phyloP scores from a whole-genome alignment of 2,329 filamentous ascomycete genomes.

The Exserohilum turcica region DNA sequence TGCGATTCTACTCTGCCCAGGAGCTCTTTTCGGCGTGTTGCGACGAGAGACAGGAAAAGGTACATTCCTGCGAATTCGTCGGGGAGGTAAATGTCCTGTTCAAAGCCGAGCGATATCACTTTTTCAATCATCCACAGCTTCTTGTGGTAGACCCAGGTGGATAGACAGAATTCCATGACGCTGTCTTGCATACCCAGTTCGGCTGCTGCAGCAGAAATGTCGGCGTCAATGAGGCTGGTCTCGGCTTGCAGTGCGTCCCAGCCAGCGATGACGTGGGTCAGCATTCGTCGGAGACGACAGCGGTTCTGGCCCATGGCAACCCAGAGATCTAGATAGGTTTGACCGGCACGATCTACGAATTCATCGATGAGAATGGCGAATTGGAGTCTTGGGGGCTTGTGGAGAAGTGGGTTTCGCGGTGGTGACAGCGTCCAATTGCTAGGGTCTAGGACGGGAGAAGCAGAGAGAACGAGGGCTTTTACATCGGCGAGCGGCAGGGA shows the following conservation, averaged over 20 bases:
- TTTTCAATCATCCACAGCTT: slow-evolving; percentile 88
- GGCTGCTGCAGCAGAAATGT: slow-evolving; percentile 46
- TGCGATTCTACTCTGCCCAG: slow-evolving; percentile 27
- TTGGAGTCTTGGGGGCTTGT: slow-evolving; percentile 73
- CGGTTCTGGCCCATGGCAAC: slow-evolving; percentile 87
- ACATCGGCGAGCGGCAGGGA: slow-evolving; percentile 82
- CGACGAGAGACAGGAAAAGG: slow-evolving; percentile 58
- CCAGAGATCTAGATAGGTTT: slow-evolving; percentile 82
- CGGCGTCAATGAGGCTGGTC: slow-evolving; percentile 57
- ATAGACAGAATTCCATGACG: slow-evolving; percentile 71
- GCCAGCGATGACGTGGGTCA: slow-evolving; percentile 80
- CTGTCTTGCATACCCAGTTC: slow-evolving; percentile 47
- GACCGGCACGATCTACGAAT: slow-evolving; percentile 61
- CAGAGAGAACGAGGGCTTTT: slow-evolving; percentile 74
- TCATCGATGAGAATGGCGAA: slow-evolving; percentile 71
- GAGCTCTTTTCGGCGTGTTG: slow-evolving; percentile 27
- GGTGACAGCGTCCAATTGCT: slow-evolving; percentile 75
- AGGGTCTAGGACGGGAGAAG: slow-evolving; percentile 71
- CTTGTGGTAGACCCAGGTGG: slow-evolving; percentile 87
- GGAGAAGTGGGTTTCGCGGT: slow-evolving; percentile 50
- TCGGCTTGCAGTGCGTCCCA: slow-evolving; percentile 86
- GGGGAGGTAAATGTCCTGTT: slow-evolving; percentile 84
- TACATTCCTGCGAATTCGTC: slow-evolving; percentile 91
- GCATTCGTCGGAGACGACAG: slow-evolving; percentile 84
- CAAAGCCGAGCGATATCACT: slow-evolving; percentile 90